Conservation (phyloP, 2,329 filamentous ascomycete genomes). For the Cyclaneusma minus region DNA sequence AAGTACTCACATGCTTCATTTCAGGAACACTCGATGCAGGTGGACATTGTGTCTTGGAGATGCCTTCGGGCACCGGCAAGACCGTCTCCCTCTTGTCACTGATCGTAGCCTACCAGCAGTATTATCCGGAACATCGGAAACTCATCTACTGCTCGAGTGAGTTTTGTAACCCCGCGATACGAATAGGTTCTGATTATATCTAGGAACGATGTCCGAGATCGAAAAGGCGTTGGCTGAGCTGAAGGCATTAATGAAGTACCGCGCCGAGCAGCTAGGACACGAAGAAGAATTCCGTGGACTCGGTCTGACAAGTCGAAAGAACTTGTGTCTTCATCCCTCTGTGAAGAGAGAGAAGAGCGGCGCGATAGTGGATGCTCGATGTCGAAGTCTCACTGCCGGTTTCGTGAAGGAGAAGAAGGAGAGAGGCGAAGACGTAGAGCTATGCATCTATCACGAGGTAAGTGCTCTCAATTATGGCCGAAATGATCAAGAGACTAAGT, state of each 20-base stretch:
- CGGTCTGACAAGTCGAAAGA: slow-evolving; percentile 91
- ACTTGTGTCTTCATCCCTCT: slow-evolving; percentile 87
- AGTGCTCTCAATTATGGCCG: too few species aligned
- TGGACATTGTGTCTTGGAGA: slow-evolving; percentile 92
- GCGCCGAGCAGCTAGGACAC: slow-evolving; percentile 72
- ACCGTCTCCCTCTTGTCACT: slow-evolving; percentile 89
- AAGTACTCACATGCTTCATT: slow-evolving; percentile 7
- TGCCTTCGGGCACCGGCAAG: slow-evolving; percentile 98
- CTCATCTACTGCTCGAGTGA: slow-evolving; percentile 93
- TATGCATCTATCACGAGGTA: slow-evolving; percentile 91
- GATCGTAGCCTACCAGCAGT: slow-evolving; percentile 92
- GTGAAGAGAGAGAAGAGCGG: slow-evolving; percentile 96
- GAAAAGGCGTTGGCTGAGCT: slow-evolving; percentile 91
- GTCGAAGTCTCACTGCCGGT: slow-evolving; percentile 84
- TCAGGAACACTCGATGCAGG: slow-evolving; percentile 71
- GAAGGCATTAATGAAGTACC: slow-evolving; percentile 88
- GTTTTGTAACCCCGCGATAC: slow-evolving; percentile 3
- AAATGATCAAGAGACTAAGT: slow-evolving; percentile 4
- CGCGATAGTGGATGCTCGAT: slow-evolving; percentile 83
- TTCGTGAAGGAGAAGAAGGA: slow-evolving; percentile 98
- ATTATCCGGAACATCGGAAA: slow-evolving; percentile 85
- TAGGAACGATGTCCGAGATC: slow-evolving; percentile 94
- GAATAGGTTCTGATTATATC: slow-evolving; percentile 2
- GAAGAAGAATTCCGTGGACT: slow-evolving; percentile 88
- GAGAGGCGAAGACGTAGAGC: slow-evolving; percentile 79